phyloP scores from a whole-genome alignment of 495 filamentous ascomycete genomes.

The Collariella sp. region DNA sequence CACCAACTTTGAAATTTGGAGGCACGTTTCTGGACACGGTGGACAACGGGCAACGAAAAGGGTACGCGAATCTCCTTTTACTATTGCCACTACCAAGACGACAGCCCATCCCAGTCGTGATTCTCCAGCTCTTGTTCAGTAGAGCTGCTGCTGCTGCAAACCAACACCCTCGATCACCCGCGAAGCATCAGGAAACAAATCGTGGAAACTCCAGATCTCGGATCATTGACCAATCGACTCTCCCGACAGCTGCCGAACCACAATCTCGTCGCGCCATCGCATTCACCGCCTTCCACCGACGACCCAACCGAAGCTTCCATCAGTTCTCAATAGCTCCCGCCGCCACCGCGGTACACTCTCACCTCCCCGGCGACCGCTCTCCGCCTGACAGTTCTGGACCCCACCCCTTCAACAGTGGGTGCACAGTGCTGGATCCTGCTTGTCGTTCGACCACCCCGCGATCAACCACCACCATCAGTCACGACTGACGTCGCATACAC shows the following conservation, averaged over 20 bases:
- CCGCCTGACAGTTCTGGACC: background rate
- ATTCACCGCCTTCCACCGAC: background rate
- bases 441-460: slow-evolving; percentile 2
- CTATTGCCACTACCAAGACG: background rate
- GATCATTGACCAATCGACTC: slow-evolving; percentile 3
- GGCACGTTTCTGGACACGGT: slow-evolving; percentile 8
- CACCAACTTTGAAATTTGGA: slow-evolving; percentile 9
- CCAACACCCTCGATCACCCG: background rate
- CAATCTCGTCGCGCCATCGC: background rate
- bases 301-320: background rate
- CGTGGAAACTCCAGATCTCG: background rate
- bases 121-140: background rate
- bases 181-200: slow-evolving; percentile 1
- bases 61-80: background rate
- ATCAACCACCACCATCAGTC: too few relatives aligned
- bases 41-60: slow-evolving; percentile 6
- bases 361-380: background rate
- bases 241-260: background rate
- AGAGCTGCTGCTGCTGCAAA: background rate
- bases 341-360: background rate
- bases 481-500: background rate
- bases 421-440: slow-evolving; percentile 3
- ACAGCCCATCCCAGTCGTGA: background rate
- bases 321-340: background rate
- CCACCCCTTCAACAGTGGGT: slow-evolving; percentile 1